These are phyloP conservation scores for Penicillium salamii DNA, from an alignment of 495 filamentous ascomycete species.

Conservation along the genomic window DNA sequence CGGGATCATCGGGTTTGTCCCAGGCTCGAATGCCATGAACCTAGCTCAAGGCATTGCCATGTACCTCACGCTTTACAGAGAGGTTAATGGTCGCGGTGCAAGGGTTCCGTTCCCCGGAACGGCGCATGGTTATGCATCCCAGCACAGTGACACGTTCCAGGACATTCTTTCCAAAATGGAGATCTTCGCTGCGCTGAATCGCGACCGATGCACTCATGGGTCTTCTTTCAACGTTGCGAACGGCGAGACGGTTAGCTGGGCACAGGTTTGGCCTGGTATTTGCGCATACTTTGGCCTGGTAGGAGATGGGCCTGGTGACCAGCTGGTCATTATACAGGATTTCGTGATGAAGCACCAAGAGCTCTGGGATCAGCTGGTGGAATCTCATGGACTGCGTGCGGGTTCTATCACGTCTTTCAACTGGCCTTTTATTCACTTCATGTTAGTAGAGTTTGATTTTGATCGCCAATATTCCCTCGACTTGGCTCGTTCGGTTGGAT, in stretches of 20 bases:
- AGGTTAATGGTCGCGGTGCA: conserved; percentile 18
- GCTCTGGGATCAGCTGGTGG: conserved; percentile 8
- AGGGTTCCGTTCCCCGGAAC: conserved; percentile 34
- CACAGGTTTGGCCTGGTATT: conserved; percentile 31
- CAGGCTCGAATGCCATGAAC: conserved; percentile 39
- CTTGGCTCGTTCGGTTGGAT: conserved; percentile 11
- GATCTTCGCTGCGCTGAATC: conserved; percentile 32
- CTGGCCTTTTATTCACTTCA: conserved; percentile 8
- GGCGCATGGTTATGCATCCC: conserved; percentile 13
- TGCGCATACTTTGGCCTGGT: conserved; percentile 37
- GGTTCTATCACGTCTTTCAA: conserved; percentile 13
- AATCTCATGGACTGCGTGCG: conserved; percentile 11
- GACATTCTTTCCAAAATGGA: conserved; percentile 34
- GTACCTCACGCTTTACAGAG: conserved; percentile 31
- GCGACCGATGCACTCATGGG: conserved; percentile 14
- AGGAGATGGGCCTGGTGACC: conserved; percentile 21
- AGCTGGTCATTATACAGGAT: not conserved
- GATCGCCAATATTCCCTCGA: conserved; percentile 8
- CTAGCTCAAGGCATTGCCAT: conserved; percentile 37
- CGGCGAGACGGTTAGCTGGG: conserved; percentile 28
- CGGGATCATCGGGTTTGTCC: conserved; percentile 42
- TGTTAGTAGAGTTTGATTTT: conserved; percentile 12
- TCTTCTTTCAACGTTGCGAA: conserved; percentile 35
- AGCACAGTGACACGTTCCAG: conserved; percentile 34
- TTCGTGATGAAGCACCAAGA: not conserved